These are phyloP conservation scores for Begonia masoniana DNA, from an alignment of 306 rosid species.

Conservation along the genomic window DNA sequence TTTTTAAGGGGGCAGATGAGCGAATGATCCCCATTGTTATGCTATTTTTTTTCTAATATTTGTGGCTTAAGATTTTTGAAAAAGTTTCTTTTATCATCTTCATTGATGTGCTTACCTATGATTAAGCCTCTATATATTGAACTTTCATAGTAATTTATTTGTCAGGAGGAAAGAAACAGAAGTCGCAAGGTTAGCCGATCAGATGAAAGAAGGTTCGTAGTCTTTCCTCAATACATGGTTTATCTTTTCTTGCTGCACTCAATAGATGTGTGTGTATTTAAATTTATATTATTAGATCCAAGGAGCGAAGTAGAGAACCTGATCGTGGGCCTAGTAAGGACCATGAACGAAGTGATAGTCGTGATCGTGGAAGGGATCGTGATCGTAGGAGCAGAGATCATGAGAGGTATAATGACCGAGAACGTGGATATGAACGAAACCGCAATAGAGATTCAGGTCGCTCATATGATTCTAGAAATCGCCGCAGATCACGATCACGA, in stretches of 20 bases:
- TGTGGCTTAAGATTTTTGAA: too few species aligned
- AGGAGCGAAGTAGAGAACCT: constrained; percentile 73
- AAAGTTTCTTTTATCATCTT: too few species aligned
- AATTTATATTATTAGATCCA: constrained; percentile 28
- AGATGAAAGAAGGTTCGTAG: constrained; percentile 66
- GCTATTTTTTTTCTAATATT: too few species aligned
- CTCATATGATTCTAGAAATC: constrained; percentile 66
- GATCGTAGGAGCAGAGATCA: constrained; percentile 87
- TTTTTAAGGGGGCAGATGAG: too few species aligned
- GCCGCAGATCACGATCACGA: constrained; percentile 73
- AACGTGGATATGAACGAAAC: constrained; percentile 60
- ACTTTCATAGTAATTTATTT: constrained; percentile 20
- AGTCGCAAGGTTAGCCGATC: constrained; percentile 50
- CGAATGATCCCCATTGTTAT: too few species aligned
- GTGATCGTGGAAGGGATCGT: constrained; percentile 57
- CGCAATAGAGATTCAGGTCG: constrained; percentile 60
- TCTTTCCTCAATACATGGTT: neutral
- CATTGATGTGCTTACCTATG: too few species aligned
- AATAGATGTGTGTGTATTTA: neutral
- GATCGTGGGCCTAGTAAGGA: constrained; percentile 76
- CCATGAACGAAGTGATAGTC: constrained; percentile 54
- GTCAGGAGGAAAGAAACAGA: constrained; percentile 89
- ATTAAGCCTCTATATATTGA: neutral
- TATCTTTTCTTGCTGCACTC: neutral
- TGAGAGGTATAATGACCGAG: constrained; percentile 61